Evolutionary conservation across 2,329 filamentous ascomycete genomes (phyloP), one percentile per base, ranked within the genome.

Genomic region (Pseudopithomyces chartarum): DNA sequence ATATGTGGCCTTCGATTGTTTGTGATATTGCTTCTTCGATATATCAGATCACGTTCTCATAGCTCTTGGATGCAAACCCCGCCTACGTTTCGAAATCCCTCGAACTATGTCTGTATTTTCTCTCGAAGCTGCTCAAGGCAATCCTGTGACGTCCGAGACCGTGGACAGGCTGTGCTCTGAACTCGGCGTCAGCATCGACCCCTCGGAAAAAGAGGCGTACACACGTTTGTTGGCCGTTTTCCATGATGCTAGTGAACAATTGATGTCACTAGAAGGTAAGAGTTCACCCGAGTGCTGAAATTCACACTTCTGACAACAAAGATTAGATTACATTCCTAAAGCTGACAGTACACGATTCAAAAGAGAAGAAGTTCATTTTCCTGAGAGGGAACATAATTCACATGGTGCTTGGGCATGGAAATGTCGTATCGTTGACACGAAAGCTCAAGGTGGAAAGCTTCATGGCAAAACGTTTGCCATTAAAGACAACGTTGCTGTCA

Each of bases 381-480:
- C 73, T 2, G 57, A 63, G 2, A 62, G 56, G n/a, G 29, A 62
- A 11, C 68, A 76, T 6, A 80, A 80, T 42, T 56, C 66, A 4
- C 65, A 77, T 34, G 73, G 74, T 2, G 79, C 77, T 1, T 81
- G 79, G 79, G 79, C 78, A 6, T 80, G 77, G 76, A 73, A 64
- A 48, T 78, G 73, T 48, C 71, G 61, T 20, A 74, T 77, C 54
- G 61, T 65, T 49, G 75, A 78, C 56, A 62, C 68, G 10, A 52
- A 60, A 38, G 44, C 45, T 6, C 52, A 65, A 11, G 55, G 63
- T 3, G 63, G 67, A 22, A 62, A 76, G 22, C 70, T 82, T 6
- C 57, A 72, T 6, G 76, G 76, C 34, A 77, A 77, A 56, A 68
- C 57, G 0, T 59, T 73, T 6, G 66, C 58, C 1, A 42, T 73